Conservation (phyloP, 441 rosid species). For the Erodium moschatum region DNA sequence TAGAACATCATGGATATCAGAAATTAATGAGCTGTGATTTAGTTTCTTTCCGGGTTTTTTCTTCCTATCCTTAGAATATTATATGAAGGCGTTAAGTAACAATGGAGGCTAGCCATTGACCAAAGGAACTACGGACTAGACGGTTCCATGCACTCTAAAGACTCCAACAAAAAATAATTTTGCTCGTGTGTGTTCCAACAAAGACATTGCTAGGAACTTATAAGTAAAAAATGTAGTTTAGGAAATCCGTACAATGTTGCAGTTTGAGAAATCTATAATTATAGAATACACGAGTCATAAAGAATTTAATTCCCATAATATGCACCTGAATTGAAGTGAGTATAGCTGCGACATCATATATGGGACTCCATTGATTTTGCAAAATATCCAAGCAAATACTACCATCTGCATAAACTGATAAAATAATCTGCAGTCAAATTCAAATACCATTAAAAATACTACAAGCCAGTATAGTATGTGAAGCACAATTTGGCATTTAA, state of each 20-base stretch:
- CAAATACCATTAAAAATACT: not conserved
- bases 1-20: not conserved
- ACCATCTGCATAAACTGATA: constrained; percentile 58
- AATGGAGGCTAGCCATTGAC: not conserved
- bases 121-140: not conserved
- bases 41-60: constrained; percentile 17
- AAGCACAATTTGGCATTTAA: constrained; percentile 4
- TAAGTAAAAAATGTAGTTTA: not conserved
- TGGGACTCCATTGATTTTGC: constrained; percentile 61
- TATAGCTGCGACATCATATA: constrained; percentile 46
- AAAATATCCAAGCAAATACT: constrained; percentile 59
- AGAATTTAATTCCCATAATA: not conserved
- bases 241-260: not conserved
- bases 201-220: constrained; percentile 1
- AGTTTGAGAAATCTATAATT: not conserved
- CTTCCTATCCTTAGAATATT: no score
- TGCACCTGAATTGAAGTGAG: no score
- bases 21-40: constrained; percentile 33
- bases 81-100: no score
- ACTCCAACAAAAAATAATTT: not conserved
- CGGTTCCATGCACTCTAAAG: not conserved
- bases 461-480: constrained; percentile 23
- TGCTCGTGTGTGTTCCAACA: not conserved
- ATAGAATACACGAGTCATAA: not conserved
- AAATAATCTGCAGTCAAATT: constrained; percentile 19